A percentile compares a stretch with the other conserved stretches of the same genome.
Conservation (phyloP, 2,329 filamentous ascomycete species). For the Pezicula radicicola region DNA sequence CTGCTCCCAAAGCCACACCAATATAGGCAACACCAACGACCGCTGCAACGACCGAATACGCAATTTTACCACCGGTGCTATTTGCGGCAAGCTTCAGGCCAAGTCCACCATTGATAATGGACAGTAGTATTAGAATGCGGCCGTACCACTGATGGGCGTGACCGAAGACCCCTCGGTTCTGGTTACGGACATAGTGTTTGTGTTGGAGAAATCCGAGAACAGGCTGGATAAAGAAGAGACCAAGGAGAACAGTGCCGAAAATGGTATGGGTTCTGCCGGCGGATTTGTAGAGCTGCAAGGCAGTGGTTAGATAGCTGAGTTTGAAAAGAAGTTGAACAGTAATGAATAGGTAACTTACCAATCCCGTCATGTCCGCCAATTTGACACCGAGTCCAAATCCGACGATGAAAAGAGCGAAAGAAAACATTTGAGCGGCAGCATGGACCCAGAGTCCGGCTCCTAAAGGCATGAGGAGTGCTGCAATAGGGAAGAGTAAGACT, state of each 20-base stretch:
- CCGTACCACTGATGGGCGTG: conserved; percentile 63
- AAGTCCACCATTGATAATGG: conserved; percentile 61
- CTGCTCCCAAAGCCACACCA: conserved; percentile 16
- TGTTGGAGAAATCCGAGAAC: conserved; percentile 58
- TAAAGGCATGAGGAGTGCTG: conserved; percentile 57
- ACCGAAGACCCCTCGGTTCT: conserved; percentile 47
- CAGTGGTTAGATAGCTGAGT: conserved; percentile 10
- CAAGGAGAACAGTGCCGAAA: conserved; percentile 53
- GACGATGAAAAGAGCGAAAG: conserved; percentile 55
- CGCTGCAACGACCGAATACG: conserved; percentile 53
- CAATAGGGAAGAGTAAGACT: conserved; percentile 56
- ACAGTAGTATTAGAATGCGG: conserved; percentile 52
- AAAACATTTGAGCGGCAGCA: conserved; percentile 50
- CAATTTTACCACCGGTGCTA: conserved; percentile 40
- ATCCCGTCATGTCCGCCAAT: conserved; percentile 35
- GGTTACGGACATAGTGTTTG: conserved; percentile 44
- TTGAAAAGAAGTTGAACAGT: not conserved
- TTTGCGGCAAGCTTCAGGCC: conserved; percentile 50
- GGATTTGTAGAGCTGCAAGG: conserved; percentile 43
- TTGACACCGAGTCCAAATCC: conserved; percentile 57
- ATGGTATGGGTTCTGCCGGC: conserved; percentile 45
- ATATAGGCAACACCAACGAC: conserved; percentile 45
- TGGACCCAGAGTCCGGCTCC: conserved; percentile 50
- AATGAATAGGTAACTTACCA: conserved; percentile 35
- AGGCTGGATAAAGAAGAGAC: conserved; percentile 55